Percentiles rank a stretch among this genome's conserved stretches.
Evolutionary conservation across 75 land plant genomes (phyloP).

Genomic region (Pinus tabuliformis): DNA sequence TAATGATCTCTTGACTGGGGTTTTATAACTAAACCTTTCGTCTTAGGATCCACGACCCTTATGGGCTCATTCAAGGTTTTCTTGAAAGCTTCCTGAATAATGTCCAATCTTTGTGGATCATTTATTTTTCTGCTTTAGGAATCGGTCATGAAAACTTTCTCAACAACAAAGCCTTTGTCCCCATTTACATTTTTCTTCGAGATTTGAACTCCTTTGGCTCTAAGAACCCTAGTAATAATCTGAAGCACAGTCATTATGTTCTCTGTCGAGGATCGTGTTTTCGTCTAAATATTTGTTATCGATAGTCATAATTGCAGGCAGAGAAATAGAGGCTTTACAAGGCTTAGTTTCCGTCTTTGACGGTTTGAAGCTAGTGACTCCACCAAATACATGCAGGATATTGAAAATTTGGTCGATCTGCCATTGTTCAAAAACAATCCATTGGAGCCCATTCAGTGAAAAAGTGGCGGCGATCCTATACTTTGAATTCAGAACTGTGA

Average conservation of each 20-base stretch:
- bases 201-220: slow-evolving; percentile 48
- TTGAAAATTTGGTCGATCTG: not conserved
- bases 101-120: slow-evolving; percentile 25
- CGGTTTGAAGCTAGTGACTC: not conserved
- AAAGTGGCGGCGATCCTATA: not conserved
- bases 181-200: slow-evolving; percentile 42
- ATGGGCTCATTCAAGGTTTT: slow-evolving; percentile 33
- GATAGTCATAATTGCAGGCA: slow-evolving; percentile 10
- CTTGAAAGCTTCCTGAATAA: slow-evolving; percentile 37
- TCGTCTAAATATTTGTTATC: slow-evolving; percentile 27
- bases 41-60: not conserved
- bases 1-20: not conserved
- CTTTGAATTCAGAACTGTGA: not conserved
- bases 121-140: slow-evolving; percentile 33
- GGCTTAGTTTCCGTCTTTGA: not conserved
- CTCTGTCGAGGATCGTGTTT: slow-evolving; percentile 32
- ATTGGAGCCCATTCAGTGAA: not conserved
- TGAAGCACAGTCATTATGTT: slow-evolving; percentile 58
- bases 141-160: slow-evolving; percentile 45
- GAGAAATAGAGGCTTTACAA: not conserved
- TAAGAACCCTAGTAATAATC: slow-evolving; percentile 42
- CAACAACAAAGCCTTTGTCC: slow-evolving; percentile 32
- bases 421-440: not conserved
- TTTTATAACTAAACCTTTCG: not conserved
- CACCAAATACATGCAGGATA: slow-evolving; percentile 5